phyloP scores from a whole-genome alignment of 2,329 filamentous ascomycete species.

The Coniochaeta pulveracea region DNA sequence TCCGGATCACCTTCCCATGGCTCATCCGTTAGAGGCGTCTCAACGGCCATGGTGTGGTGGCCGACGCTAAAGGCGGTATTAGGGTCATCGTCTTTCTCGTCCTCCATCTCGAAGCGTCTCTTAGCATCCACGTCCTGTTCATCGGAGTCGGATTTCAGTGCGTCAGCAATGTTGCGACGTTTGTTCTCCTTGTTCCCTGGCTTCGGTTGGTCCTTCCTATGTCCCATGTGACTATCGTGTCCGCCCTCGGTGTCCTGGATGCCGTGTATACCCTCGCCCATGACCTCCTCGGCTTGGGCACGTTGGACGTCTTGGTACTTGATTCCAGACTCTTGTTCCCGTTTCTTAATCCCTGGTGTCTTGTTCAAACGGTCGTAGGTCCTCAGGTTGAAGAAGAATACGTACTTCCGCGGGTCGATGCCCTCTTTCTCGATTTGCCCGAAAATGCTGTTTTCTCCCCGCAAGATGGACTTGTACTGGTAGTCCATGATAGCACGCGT shows the following conservation, averaged over 20 bases:
- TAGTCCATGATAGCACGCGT: conserved; percentile 97
- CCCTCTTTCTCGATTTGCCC: conserved; percentile 61
- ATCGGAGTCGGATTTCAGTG: conserved; percentile 25
- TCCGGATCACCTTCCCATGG: conserved; percentile 65
- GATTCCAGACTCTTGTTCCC: conserved; percentile 73
- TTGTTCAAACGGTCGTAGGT: conserved; percentile 89
- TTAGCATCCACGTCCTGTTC: conserved; percentile 34
- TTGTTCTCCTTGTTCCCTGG: conserved; percentile 17
- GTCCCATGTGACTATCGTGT: conserved; percentile 37
- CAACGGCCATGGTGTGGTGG: conserved; percentile 69
- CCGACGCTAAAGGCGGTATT: conserved; percentile 43
- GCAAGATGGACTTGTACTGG: conserved; percentile 91
- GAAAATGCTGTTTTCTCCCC: conserved; percentile 85
- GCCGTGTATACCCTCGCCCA: conserved; percentile 62
- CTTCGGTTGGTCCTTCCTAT: conserved; percentile 19
- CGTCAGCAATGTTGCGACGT: conserved; percentile 8
- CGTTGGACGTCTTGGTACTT: conserved; percentile 79
- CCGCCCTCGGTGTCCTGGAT: conserved; percentile 30
- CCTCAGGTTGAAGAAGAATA: conserved; percentile 90
- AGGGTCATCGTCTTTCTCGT: conserved; percentile 22
- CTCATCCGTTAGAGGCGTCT: conserved; percentile 53
- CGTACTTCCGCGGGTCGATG: conserved; percentile 66
- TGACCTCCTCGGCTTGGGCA: conserved; percentile 80
- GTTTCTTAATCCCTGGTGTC: conserved; percentile 59
- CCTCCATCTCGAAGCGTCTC: conserved; percentile 38